A percentile compares a stretch with the other conserved stretches of the same genome.
Evolutionary conservation across 345 rosid species (phyloP).

Genomic region (Syzygium grande): DNA sequence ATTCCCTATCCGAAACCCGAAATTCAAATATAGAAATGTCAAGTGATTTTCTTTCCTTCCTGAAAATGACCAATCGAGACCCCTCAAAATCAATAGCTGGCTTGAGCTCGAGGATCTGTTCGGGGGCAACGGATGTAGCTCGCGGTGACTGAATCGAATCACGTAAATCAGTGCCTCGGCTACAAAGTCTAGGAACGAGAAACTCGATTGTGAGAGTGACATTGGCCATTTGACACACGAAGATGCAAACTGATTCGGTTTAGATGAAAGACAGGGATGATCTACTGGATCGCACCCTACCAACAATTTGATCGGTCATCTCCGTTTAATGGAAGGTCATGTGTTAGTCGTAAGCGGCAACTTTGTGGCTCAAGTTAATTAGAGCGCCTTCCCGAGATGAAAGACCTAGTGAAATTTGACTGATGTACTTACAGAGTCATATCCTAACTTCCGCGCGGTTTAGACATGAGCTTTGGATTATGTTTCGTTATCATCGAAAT

Average conservation of each 20-base stretch:
- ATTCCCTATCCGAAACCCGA: not conserved
- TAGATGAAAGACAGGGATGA: not conserved
- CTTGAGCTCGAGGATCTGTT: not conserved
- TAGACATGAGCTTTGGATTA: not conserved
- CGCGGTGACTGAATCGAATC: not conserved
- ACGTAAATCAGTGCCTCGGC: not conserved
- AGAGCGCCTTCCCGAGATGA: not conserved
- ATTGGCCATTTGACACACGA: not conserved
- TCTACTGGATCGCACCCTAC: not conserved
- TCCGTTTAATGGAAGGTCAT: not conserved
- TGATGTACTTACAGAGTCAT: not conserved
- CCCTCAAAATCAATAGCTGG: too few relatives aligned
- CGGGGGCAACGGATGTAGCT: not conserved
- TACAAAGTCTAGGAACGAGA: not conserved
- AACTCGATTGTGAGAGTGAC: not conserved
- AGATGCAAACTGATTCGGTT: not conserved
- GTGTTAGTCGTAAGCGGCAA: not conserved
- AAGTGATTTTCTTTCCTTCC: too few relatives aligned
- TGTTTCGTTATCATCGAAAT: not conserved
- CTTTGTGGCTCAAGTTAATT: not conserved
- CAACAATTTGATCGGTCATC: not conserved
- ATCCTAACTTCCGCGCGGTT: not conserved
- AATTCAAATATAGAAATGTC: too few relatives aligned
- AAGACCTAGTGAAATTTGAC: not conserved
- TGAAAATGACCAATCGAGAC: too few relatives aligned